A percentile compares a stretch with the other conserved stretches of the same genome.
Evolutionary conservation across 306 rosid genomes (phyloP).

Genomic region (Comarum palustre): DNA sequence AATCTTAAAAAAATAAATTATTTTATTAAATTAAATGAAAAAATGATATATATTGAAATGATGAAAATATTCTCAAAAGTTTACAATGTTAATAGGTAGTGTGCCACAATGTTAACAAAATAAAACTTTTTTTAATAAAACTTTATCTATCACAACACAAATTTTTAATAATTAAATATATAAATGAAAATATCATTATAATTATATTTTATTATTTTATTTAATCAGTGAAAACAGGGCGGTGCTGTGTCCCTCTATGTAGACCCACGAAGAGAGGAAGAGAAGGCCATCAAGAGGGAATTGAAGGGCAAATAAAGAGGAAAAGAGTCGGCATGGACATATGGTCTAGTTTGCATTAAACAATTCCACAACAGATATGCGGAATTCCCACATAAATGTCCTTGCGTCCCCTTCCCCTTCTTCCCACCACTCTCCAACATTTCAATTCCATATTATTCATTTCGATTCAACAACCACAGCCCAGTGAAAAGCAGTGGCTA

Average conservation of each 20-base stretch:
- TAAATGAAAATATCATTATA: no score
- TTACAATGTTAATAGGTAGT: no score
- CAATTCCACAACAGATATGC: constrained; percentile 55
- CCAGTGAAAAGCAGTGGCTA: neutral
- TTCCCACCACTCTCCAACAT: constrained; percentile 2
- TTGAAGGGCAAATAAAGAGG: constrained; percentile 23
- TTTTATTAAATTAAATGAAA: no score
- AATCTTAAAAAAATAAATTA: no score
- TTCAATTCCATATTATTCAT: neutral
- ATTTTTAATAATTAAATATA: no score
- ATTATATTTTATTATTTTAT: no score
- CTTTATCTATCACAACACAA: no score
- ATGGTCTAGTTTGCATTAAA: constrained; percentile 36
- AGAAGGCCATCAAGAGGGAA: constrained; percentile 25
- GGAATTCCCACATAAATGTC: constrained; percentile 47
- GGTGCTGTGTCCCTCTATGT: neutral
- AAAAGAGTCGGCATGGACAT: constrained; percentile 35
- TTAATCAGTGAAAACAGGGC: neutral
- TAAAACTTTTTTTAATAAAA: no score
- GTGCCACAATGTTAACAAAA: no score
- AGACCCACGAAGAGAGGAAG: neutral
- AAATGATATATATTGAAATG: no score
- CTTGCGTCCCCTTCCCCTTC: constrained; percentile 8
- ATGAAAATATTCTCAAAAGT: no score
- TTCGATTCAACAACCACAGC: neutral